Conservation (phyloP, 352 stramenopile genomes). For the Nothophytophthora sp. region DNA sequence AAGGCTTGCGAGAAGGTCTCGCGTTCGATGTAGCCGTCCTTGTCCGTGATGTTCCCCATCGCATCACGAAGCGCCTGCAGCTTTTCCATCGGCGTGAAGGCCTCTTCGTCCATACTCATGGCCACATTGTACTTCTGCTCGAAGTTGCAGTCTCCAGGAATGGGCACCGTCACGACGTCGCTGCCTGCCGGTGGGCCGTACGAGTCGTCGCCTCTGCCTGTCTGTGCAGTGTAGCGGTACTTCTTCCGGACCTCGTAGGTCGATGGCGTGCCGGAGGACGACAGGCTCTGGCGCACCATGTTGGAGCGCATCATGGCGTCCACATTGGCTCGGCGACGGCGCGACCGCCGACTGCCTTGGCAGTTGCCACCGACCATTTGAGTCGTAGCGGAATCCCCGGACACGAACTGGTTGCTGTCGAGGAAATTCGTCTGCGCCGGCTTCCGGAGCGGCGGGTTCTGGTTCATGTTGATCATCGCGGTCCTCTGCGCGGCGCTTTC, state of each 20-base stretch:
- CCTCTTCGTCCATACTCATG: conserved; percentile 57
- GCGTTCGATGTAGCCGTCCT: conserved; percentile 66
- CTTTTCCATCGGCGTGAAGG: conserved; percentile 54
- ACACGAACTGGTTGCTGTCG: conserved; percentile 52
- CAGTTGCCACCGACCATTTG: conserved; percentile 26
- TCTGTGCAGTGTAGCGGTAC: conserved; percentile 13
- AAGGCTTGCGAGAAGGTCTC: conserved; percentile 79
- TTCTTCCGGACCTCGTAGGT: conserved; percentile 17
- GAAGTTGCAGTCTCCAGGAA: conserved; percentile 68
- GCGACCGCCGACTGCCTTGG: conserved; percentile 24
- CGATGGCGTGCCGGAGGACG: conserved; percentile 29
- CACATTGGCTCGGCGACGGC: conserved; percentile 57
- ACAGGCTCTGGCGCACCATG: conserved; percentile 50
- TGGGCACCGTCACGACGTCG: conserved; percentile 60
- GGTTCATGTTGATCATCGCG: conserved; percentile 27
- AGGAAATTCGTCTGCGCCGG: conserved; percentile 52
- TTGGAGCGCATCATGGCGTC: conserved; percentile 75
- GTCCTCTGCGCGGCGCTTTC: conserved; percentile 8
- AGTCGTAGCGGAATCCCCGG: conserved; percentile 26
- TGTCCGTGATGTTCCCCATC: conserved; percentile 70
- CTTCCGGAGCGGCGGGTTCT: conserved; percentile 34
- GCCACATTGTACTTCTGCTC: conserved; percentile 68
- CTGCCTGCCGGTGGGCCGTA: conserved; percentile 46
- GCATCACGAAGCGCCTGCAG: conserved; percentile 72
- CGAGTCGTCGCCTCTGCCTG: conserved; percentile 10